Evolutionary conservation across 495 filamentous ascomycete genomes (phyloP).

Genomic region (Gamarada debralockiae): DNA sequence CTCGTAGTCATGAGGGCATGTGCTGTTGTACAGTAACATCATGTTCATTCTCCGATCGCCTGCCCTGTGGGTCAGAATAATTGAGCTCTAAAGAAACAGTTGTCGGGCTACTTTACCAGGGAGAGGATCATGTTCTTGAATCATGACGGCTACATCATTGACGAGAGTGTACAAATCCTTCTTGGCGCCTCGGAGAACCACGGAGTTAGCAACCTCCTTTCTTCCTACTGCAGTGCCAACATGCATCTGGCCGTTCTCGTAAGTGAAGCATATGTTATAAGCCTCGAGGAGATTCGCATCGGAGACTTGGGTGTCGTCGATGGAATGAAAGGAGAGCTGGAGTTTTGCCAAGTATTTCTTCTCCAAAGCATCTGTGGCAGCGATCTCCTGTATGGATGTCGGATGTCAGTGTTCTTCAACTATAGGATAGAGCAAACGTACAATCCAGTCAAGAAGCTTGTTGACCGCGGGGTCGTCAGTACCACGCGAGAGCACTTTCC

Average conservation of each 20-base stretch:
- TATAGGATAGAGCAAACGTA: conserved; percentile 1
- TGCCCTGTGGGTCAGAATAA: not conserved
- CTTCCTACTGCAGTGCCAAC: conserved; percentile 1
- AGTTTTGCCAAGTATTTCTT: conserved; percentile 19
- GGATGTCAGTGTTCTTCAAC: not conserved
- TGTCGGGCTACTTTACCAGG: not conserved
- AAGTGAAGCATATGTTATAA: conserved; percentile 19
- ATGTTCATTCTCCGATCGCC: not conserved
- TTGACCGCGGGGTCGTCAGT: conserved; percentile 3
- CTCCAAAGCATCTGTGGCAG: conserved; percentile 18
- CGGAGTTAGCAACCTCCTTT: not conserved
- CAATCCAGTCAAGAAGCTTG: conserved; percentile 23
- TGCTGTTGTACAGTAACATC: conserved; percentile 9
- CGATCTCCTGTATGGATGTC: conserved; percentile 14
- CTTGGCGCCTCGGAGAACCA: not conserved
- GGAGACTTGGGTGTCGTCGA: conserved; percentile 4
- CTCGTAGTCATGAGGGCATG: not conserved
- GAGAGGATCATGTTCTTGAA: not conserved
- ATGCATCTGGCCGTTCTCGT: conserved; percentile 6
- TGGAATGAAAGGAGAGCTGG: conserved; percentile 17
- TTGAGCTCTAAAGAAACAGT: not conserved
- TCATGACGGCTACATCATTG: not conserved
- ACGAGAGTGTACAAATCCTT: not conserved
- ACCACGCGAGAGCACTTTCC: conserved; percentile 17
- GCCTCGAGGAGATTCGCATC: conserved; percentile 18